These are phyloP conservation scores for Aechmea fasciata DNA, from an alignment of 176 grass and related monocot genomes.

Conservation along the genomic window DNA sequence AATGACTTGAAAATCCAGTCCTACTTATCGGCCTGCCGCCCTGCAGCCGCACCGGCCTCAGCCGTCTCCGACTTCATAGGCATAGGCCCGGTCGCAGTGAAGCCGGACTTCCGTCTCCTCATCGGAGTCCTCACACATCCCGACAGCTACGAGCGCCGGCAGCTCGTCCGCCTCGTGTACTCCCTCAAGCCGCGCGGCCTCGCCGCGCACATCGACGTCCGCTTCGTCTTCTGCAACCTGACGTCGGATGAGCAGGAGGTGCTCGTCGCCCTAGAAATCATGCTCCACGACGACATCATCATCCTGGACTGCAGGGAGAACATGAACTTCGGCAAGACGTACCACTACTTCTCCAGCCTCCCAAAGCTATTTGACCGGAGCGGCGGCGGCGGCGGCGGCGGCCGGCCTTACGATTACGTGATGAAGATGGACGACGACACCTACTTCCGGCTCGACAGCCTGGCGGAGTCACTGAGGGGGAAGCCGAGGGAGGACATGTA, in stretches of 20 bases:
- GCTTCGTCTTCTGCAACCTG: slow-evolving; percentile 36
- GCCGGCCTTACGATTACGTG: not conserved
- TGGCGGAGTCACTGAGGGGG: not conserved
- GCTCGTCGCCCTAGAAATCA: slow-evolving; percentile 35
- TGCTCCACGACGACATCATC: slow-evolving; percentile 7
- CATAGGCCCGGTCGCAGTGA: not conserved
- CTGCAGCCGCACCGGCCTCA: not conserved
- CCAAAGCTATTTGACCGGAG: not conserved
- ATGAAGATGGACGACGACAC: slow-evolving; percentile 13
- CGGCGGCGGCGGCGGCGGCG: not conserved
- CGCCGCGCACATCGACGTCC: slow-evolving; percentile 30
- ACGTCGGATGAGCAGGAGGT: slow-evolving; percentile 24
- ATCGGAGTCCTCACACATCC: slow-evolving; percentile 31
- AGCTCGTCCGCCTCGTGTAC: slow-evolving; percentile 32
- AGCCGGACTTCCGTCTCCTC: slow-evolving; percentile 23
- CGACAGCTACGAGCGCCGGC: slow-evolving; percentile 24
- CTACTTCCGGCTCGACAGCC: slow-evolving; percentile 1
- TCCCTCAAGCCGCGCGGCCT: slow-evolving; percentile 15
- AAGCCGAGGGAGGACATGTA: slow-evolving; percentile 2
- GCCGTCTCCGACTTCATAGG: not conserved
- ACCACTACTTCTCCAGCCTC: slow-evolving; percentile 6
- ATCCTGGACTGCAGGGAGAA: slow-evolving; percentile 1
- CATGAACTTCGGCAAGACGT: slow-evolving; percentile 5
- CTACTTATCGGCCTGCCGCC: too few species aligned
- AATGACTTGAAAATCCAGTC: not conserved